A percentile compares a stretch with the other conserved stretches of the same genome.
Evolutionary conservation across 2,329 filamentous ascomycete species (phyloP).

Genomic region (Apiospora aurea): DNA sequence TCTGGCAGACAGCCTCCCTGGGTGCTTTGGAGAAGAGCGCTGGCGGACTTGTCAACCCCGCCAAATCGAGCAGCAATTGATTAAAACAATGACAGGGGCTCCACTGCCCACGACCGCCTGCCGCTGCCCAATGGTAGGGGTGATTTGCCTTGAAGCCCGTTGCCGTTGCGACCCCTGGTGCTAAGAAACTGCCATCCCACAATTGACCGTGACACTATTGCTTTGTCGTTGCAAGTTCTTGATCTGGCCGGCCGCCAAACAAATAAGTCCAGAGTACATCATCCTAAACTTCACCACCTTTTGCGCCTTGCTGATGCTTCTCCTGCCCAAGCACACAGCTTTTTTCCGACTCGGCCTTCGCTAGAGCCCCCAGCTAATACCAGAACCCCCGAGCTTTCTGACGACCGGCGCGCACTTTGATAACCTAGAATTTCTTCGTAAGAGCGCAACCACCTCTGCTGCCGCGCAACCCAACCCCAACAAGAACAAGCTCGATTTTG

Average conservation of each 20-base stretch:
- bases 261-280: conserved; percentile 10
- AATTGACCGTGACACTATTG: conserved; percentile 17
- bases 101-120: not conserved
- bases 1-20: not conserved
- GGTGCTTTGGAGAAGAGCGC: not conserved
- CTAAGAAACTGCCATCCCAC: conserved; percentile 15
- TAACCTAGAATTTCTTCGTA: conserved; percentile 2
- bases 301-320: conserved; percentile 16
- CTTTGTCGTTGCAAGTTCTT: not conserved
- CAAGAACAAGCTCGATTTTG: conserved; percentile 13
- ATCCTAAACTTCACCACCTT: conserved; percentile 3
- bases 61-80: conserved; percentile 19
- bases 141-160: not conserved
- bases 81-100: conserved; percentile 2
- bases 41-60: conserved; percentile 12
- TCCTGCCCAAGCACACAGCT: conserved; percentile 17
- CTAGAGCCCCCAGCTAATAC: conserved; percentile 1
- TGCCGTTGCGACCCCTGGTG: conserved; percentile 21
- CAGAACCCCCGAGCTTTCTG: not conserved
- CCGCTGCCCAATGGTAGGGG: conserved; percentile 15
- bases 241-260: not conserved
- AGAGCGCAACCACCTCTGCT: not conserved
- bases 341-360: not conserved
- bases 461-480: conserved; percentile 14
- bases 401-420: not conserved